Percentiles rank a stretch among this genome's conserved stretches.
Evolutionary conservation across 1,139 yeast genomes (phyloP).

Genomic region (Yamadazyma friedrichii): DNA sequence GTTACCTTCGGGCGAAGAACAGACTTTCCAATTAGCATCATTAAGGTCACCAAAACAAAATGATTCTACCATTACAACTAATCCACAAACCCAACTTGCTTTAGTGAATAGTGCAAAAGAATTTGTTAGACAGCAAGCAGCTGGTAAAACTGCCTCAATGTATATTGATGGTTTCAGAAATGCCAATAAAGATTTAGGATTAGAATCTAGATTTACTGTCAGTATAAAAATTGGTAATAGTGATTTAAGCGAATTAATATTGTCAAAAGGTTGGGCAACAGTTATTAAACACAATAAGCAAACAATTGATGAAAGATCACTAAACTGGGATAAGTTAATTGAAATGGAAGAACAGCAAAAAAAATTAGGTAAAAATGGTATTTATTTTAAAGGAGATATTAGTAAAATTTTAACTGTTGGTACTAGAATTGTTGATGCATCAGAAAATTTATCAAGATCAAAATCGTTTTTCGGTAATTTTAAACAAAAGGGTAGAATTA

Average conservation of each 20-base stretch:
- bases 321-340: constrained; percentile 73
- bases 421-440: constrained; percentile 73
- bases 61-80: constrained; percentile 53
- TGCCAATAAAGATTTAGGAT: constrained; percentile 53
- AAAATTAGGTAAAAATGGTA: constrained; percentile 55
- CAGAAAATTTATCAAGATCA: constrained; percentile 71
- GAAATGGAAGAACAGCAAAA: constrained; percentile 68
- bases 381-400: constrained; percentile 47
- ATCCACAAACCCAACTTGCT: constrained; percentile 38
- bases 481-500: constrained; percentile 61
- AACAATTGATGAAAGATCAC: constrained; percentile 64
- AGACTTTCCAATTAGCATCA: constrained; percentile 72
- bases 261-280: constrained; percentile 69
- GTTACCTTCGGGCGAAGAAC: constrained; percentile 47
- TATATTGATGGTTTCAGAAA: constrained; percentile 66
- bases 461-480: constrained; percentile 71
- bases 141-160: constrained; percentile 66
- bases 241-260: constrained; percentile 63
- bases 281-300: constrained; percentile 78
- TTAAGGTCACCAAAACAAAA: constrained; percentile 68
- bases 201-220: constrained; percentile 67
- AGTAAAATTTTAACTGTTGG: constrained; percentile 51
- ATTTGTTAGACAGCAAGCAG: constrained; percentile 62
- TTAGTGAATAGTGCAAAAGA: constrained; percentile 69
- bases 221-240: constrained; percentile 44